Conservation (phyloP, 2,329 filamentous ascomycete genomes). For the Kalmusia sp. region DNA sequence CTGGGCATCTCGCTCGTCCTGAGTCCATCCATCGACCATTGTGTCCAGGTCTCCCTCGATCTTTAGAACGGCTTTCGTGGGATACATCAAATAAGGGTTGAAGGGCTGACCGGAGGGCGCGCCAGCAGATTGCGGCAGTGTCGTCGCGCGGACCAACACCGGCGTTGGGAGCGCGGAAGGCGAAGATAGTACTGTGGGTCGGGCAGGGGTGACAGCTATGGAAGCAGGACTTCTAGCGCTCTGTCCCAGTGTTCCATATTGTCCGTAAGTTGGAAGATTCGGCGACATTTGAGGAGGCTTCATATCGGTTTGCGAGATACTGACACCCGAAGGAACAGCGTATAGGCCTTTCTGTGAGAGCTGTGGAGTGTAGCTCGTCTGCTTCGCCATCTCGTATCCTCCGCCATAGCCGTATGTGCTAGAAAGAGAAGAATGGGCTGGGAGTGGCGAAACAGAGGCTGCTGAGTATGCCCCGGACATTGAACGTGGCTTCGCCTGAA, state of each 20-base stretch:
- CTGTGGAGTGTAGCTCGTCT: slow-evolving; percentile 36
- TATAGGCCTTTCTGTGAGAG: slow-evolving; percentile 45
- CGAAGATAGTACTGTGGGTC: slow-evolving; percentile 52
- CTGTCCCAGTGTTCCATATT: slow-evolving; percentile 55
- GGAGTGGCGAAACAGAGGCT: slow-evolving; percentile 46
- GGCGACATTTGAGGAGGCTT: slow-evolving; percentile 46
- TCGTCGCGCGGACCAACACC: slow-evolving; percentile 71
- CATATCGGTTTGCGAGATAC: slow-evolving; percentile 34
- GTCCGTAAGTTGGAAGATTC: slow-evolving; percentile 43
- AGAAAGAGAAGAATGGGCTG: slow-evolving; percentile 45
- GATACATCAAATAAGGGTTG: slow-evolving; percentile 82
- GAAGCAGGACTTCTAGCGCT: slow-evolving; percentile 54
- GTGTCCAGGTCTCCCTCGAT: slow-evolving; percentile 83
- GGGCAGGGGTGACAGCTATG: slow-evolving; percentile 43
- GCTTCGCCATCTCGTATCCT: slow-evolving; percentile 48
- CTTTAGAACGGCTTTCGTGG: slow-evolving; percentile 80
- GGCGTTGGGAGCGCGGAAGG: slow-evolving; percentile 59
- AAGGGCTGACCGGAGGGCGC: slow-evolving; percentile 57
- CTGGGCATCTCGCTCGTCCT: slow-evolving; percentile 79
- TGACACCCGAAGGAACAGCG: slow-evolving; percentile 38
- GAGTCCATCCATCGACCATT: slow-evolving; percentile 85
- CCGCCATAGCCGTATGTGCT: slow-evolving; percentile 44
- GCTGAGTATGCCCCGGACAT: slow-evolving; percentile 41
- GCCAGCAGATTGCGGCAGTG: slow-evolving; percentile 62
- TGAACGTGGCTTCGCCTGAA: slow-evolving; percentile 42